Evolutionary conservation across 345 rosid species (phyloP), one percentile per base, ranked within the genome.

Genomic region (Raphanus raphanistrum): DNA sequence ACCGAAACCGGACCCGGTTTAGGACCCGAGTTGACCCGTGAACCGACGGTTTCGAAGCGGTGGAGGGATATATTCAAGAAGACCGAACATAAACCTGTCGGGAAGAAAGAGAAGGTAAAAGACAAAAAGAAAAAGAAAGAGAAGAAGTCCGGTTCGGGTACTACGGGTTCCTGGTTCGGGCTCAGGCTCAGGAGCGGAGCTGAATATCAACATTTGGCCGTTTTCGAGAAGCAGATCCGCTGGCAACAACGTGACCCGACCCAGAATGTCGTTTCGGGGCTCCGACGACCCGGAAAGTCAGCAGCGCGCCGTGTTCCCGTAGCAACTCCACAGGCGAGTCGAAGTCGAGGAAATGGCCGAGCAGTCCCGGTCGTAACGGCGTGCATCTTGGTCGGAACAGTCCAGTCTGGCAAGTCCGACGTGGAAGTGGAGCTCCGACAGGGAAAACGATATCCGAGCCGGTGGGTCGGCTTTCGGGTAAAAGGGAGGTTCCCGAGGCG

Each of bases 221-320:
- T 92, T 92, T 79, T 87, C 94, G 12, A 77, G 94, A 76, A 92
- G 94, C 72, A 92, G 93, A 85, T 92, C 97, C 82, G 89, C 90
- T 0, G 94, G 93, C 0, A 92, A 83, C 79, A 57, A 83, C 41
- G 88, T 63, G 63, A 66, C 77, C 76, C 84, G 97, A 72, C 88
- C 91, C 50, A 85, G 85, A 69, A 63, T 84, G 81, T 57, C 76
- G 0, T 28, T 86, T 3, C n/a, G 84, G 85, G 33, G 75, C 82
- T 76, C 84, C 87, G n/a, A 83, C 60, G 17, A 25, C 84, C 63
- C 85, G 94, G 60, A 91, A 87, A 85, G 90, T 78, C 21, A 91
- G 91, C 38, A 90, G 97, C 64, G 97, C 97, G 32, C 94, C 97
- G 41, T 91, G 97, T 48, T 91, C 97, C 0, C 63, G 97, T 4